Base-by-base conservation (phyloP, 2,329 filamentous ascomycete species). In the Hirsutella rhossiliensis region DNA sequence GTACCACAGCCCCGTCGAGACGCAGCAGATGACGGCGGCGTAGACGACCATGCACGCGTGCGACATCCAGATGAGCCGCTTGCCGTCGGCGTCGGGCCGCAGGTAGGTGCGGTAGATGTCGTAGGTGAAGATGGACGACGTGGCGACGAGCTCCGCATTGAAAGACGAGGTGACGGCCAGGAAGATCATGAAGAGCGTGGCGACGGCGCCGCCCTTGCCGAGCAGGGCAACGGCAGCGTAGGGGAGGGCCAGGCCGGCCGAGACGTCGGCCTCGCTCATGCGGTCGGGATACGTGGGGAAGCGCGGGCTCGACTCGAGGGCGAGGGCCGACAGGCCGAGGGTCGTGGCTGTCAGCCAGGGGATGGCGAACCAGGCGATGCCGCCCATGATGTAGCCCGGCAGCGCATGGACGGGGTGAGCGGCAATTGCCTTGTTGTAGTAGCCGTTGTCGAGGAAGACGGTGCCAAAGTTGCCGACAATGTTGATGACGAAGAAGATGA, bases 341-440 rank as follows among this genome's bases (percentile, higher is more conserved):
- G 88, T 94, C 0, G 86, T 95, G 1, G 88, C 87, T 3, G 80
- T 84, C 11, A 94, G 72, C 84, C 86, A 94, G 0, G 89, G 89
- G 43, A 96, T 94, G 1, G 88, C 88, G 53, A 95, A 95, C 88
- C 88, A 95, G 41, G 78, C 81, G 1, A 94, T 72, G 19, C 89
- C 88, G 5, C 88, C 88, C 48, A 90, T 75, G 44, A 95, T 82
- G 57, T 95, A 95, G 17, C 88, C 88, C 0, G 88, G 88, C 3
- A 96, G 76, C 0, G 88, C 89, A 48, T 90, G 80, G 0, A 90
- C 83, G 1, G 87, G 87, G 19, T 80, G 83, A 0, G 89, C 87
- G 7, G 89, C 87, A 54, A 95, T 94, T 15, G 87, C 88, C 63
- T 94, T 94, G 72, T 94, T 92, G 66, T 88, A 94, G 67, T 94